These are phyloP conservation scores for Citrus sinensis DNA, from an alignment of 345 rosid species.

Conservation along the genomic window DNA sequence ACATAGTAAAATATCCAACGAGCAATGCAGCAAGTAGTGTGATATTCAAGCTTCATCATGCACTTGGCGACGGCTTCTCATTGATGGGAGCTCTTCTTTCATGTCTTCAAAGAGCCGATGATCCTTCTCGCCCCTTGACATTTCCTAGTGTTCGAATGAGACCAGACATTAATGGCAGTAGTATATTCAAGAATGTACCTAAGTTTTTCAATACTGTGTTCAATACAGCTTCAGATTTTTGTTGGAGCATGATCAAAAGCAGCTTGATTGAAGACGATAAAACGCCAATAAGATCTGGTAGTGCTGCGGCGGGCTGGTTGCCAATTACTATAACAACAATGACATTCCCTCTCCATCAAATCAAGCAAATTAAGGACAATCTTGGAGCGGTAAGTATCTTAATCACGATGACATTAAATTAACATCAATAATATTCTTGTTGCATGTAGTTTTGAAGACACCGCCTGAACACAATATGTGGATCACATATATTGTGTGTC, in stretches of 20 bases:
- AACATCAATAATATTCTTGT: too few species aligned
- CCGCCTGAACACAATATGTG: too few species aligned
- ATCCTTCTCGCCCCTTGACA: conserved; percentile 32
- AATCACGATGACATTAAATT: too few species aligned
- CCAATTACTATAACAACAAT: conserved; percentile 16
- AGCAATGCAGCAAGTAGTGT: conserved; percentile 17
- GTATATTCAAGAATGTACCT: neutral
- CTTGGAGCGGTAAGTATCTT: conserved; percentile 19
- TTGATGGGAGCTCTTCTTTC: conserved; percentile 40
- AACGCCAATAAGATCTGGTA: conserved; percentile 22
- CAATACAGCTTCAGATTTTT: conserved; percentile 22
- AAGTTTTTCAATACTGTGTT: neutral
- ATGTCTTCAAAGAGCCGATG: conserved; percentile 32
- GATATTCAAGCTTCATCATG: conserved; percentile 38
- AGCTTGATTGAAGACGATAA: conserved; percentile 20
- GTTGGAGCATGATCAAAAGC: conserved; percentile 22
- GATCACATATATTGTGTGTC: too few species aligned
- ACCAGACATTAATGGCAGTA: neutral
- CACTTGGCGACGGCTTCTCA: conserved; percentile 41
- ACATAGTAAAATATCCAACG: conserved; percentile 30
- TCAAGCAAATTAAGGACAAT: conserved; percentile 25
- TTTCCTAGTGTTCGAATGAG: conserved; percentile 16
- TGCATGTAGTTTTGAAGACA: too few species aligned
- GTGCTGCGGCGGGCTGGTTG: conserved; percentile 2
- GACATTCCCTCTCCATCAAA: conserved; percentile 27